These are phyloP conservation scores for Licmophora abbreviata DNA, from an alignment of 108 stramenopile species.

Conservation along the genomic window DNA sequence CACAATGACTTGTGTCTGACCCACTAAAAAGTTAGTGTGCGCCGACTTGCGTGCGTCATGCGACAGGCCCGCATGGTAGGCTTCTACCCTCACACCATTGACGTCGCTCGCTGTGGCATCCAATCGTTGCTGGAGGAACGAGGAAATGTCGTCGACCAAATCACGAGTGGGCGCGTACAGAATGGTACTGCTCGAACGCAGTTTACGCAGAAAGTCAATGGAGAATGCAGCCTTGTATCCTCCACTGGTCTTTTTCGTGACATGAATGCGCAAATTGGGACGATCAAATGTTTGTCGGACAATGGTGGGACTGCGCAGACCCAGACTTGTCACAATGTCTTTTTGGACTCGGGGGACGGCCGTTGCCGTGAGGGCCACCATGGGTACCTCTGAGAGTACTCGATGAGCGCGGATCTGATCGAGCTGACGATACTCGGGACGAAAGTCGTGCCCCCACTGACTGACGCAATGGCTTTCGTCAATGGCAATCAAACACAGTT, in stretches of 20 bases:
- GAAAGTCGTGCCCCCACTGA: conserved; percentile 95
- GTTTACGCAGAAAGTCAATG: conserved; percentile 27
- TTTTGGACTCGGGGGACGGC: conserved; percentile 80
- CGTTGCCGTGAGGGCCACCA: conserved; percentile 91
- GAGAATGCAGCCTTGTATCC: conserved; percentile 27
- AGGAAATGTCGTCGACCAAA: conserved; percentile 37
- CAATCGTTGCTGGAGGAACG: conserved; percentile 20
- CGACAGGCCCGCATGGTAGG: conserved; percentile 88
- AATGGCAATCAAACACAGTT: conserved; percentile 72
- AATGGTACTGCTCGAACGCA: conserved; percentile 4
- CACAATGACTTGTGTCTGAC: conserved; percentile 70
- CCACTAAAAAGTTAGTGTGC: conserved; percentile 76
- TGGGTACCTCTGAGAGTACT: conserved; percentile 37
- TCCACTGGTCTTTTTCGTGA: conserved; percentile 43
- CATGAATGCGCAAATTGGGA: conserved; percentile 75
- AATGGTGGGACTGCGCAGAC: conserved; percentile 39
- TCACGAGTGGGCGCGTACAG: conserved; percentile 63
- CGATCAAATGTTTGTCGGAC: conserved; percentile 79
- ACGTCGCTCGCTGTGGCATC: conserved; percentile 2
- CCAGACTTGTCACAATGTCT: conserved; percentile 57
- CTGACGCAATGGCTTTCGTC: conserved; percentile 94
- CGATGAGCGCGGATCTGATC: conserved; percentile 46
- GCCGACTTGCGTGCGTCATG: conserved; percentile 32
- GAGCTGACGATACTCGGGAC: conserved; percentile 67
- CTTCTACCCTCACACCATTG: not conserved